Evolutionary conservation across 805 yeast species (phyloP), one percentile per base, ranked within the genome.

Genomic region (Starmerella apicola): DNA sequence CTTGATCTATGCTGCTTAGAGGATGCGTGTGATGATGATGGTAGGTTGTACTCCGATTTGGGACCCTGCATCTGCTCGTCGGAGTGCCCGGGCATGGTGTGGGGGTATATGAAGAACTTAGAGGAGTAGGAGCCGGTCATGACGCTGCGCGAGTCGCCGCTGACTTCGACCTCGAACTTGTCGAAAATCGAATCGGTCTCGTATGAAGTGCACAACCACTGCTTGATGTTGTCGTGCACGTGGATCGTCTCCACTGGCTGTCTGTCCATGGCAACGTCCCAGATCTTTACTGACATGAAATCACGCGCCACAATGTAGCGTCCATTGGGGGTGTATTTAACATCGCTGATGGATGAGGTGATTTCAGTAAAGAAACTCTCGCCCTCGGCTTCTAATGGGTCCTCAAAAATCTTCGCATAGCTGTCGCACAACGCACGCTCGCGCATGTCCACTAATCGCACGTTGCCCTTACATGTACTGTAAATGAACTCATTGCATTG

Each of bases 151-250:
- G 83, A 81, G 64, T 93, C 96, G 28, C 97, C 98, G 51, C 85
- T 73, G 57, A 91, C 85, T 52, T 78, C 91, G 46, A 86, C 95
- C 68, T 91, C 98, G 62, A 91, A 91, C 68, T 91, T 93, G 67
- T 91, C 98, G 64, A 91, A 91, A 42, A 91, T 91, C 34, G 97
- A 94, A 65, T 91, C 99, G 59, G 85, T 86, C 61, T 91, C 99
- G 66, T 93, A 91, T 33, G 97, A 85, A 61, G 93, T 96, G 65
- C 97, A 88, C 56, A 91, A 67, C 56, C 88, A 71, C 55, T 85
- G 95, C 53, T 95, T 76, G 56, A 91, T 72, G 59, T 83, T 93
- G 59, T 91, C 97, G 62, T 91, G 98, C 48, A 93, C 85, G 58
- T 84, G 84, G 46, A 91, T 86, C 13, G 96, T 86, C 61, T 84